Conservation (phyloP, 352 stramenopile genomes). For the Pythium diclinum region DNA sequence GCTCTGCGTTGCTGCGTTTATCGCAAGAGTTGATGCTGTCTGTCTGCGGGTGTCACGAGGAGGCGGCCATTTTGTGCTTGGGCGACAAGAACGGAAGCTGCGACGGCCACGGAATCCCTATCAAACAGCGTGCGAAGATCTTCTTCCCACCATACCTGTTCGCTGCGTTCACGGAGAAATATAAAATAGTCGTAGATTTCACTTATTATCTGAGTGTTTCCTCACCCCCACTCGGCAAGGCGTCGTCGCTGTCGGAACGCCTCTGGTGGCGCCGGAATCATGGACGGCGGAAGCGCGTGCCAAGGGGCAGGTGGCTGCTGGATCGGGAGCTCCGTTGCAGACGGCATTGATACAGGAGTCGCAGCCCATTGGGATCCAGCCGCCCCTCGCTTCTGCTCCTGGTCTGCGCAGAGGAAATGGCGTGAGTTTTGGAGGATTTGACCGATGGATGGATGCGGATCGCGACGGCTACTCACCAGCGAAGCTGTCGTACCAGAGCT, state of each 20-base stretch:
- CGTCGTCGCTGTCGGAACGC: conserved; percentile 38
- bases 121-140: conserved; percentile 11
- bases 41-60: not conserved
- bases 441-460: not conserved
- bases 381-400: conserved; percentile 11
- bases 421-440: not conserved
- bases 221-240: conserved; percentile 55
- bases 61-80: not conserved
- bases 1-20: too few species aligned
- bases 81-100: not conserved
- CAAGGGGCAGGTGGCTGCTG: not conserved
- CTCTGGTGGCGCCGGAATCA: conserved; percentile 55
- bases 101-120: not conserved
- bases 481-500: conserved; percentile 83
- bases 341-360: not conserved
- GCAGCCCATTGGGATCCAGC: conserved; percentile 1
- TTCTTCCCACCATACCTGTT: conserved; percentile 19
- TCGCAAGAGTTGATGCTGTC: too few species aligned
- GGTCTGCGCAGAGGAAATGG: not conserved
- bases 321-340: not conserved
- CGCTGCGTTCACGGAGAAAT: conserved; percentile 14
- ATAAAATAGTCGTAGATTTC: conserved; percentile 40
- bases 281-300: conserved; percentile 60
- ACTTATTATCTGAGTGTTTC: not conserved
- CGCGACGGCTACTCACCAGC: conserved; percentile 34